Base-by-base conservation (phyloP, 108 stramenopile species). In the Stephanodiscus triporus region DNA sequence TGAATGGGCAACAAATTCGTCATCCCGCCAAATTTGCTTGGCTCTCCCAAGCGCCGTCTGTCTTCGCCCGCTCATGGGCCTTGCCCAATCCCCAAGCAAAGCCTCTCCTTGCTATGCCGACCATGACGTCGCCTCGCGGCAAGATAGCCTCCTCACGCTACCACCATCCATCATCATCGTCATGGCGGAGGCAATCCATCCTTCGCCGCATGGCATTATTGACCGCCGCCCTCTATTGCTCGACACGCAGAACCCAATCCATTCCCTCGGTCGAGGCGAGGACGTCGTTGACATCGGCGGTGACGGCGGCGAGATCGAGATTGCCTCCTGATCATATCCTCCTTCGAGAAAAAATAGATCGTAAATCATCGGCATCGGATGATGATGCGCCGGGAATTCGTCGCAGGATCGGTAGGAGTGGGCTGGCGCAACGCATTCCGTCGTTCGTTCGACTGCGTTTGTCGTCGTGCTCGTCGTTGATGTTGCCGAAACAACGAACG, bases 241-340 rank as follows among this genome's bases (percentile, higher is more conserved):
- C 43, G 13, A 2, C 16, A 13, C 13, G 53, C 9, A 7, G 23
- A 8, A 53, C 26, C 8, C 8, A 20, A 53, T 24, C 23, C 26
- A 54, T 54, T 22, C 26, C 53, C 1, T 54, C 26, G 9, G 53
- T 54, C 23, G 53, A 54, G 53, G 53, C 53, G 53, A 54, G 53
- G 26, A 54, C 53, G 24, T 27, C 53, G 11, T 54, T 17, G 51
- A n/a, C 53, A 27, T 45, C 43, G 40, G 1, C 40, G 9, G 17
- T 4, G 51, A 2, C 23, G 53, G 53, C 53, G 9, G 53, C 23
- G 9, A 54, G 53, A 54, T 54, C 53, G 53, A 10, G 10, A 22
- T 26, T 13, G 8, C 53, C 16, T 2, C 16, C 14, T 16, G 43
- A 45, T 45, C 43, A 24, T 54, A 9, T 9, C 20, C 53, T 20